Conservation (phyloP, 1,284 basidiomycete genomes). For the Cystobasidiaceae sp. region DNA sequence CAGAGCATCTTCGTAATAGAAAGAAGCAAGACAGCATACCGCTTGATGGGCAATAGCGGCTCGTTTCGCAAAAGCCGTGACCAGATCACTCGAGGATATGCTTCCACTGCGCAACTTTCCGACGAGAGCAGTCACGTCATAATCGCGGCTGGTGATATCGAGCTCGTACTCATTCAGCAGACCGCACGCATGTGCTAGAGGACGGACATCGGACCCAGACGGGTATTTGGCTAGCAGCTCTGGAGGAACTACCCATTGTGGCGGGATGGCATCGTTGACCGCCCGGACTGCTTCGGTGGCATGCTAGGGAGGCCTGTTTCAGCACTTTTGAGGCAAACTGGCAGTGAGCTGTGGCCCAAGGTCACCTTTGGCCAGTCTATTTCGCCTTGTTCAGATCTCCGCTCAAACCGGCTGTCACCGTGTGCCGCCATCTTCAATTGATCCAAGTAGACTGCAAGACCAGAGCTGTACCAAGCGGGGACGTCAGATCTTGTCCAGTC, state of each 20-base stretch:
- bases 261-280: constrained; percentile 1
- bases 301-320: not conserved
- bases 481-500: too few species aligned
- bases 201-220: constrained; percentile 11
- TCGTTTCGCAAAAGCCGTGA: constrained; percentile 39
- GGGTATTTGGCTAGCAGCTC: constrained; percentile 6
- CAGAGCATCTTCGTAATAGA: constrained; percentile 40
- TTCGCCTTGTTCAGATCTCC: too few species aligned
- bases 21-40: constrained; percentile 38
- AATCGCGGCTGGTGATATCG: constrained; percentile 20
- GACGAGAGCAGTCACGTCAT: constrained; percentile 29
- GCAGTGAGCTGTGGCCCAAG: too few species aligned
- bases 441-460: too few species aligned
- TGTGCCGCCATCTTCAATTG: too few species aligned
- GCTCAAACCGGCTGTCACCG: too few species aligned
- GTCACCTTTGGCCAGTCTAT: too few species aligned
- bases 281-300: not conserved
- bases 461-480: too few species aligned
- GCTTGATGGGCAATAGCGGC: constrained; percentile 36
- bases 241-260: constrained; percentile 1
- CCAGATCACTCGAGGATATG: constrained; percentile 40
- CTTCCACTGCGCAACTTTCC: not conserved
- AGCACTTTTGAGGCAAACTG: not conserved
- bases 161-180: constrained; percentile 24
- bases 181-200: constrained; percentile 20